These are phyloP conservation scores for Trichoderma sp. DNA, from an alignment of 2,329 filamentous ascomycete species.

Conservation along the genomic window DNA sequence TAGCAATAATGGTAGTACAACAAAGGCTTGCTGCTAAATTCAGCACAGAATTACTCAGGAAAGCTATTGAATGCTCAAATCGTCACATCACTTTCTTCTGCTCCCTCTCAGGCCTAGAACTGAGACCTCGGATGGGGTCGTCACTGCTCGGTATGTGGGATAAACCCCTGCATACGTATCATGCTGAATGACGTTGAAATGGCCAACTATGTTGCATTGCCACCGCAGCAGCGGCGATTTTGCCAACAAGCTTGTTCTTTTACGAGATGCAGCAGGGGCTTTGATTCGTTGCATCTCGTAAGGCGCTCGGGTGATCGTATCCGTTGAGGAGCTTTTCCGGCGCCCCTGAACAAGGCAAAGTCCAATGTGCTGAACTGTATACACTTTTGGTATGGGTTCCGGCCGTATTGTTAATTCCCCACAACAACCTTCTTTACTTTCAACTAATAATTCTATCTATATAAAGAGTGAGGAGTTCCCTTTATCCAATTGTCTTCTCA, in stretches of 20 bases:
- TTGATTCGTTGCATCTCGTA: neutral
- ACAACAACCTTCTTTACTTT: neutral
- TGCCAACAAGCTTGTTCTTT: neutral
- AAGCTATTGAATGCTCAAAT: neutral
- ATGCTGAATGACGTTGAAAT: neutral
- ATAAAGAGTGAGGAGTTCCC: neutral
- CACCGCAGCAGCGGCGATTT: slow-evolving; percentile 6
- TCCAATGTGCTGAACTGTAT: neutral
- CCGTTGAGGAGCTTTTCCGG: neutral
- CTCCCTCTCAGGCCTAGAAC: neutral
- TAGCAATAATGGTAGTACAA: neutral
- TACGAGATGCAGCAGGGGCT: slow-evolving; percentile 7
- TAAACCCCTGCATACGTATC: neutral
- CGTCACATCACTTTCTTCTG: neutral
- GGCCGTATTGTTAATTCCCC: neutral
- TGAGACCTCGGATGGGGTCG: neutral
- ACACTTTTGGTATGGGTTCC: neutral
- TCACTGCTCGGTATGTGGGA: neutral
- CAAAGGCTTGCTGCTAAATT: neutral
- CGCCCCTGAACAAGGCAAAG: neutral
- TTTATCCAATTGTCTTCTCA: neutral
- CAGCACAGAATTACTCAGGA: neutral
- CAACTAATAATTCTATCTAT: neutral
- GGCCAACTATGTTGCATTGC: slow-evolving; percentile 12
- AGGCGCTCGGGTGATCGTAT: slow-evolving; percentile 16